Evolutionary conservation across 2,329 filamentous ascomycete genomes (phyloP).

Genomic region (Pseudogymnoascus sp.): DNA sequence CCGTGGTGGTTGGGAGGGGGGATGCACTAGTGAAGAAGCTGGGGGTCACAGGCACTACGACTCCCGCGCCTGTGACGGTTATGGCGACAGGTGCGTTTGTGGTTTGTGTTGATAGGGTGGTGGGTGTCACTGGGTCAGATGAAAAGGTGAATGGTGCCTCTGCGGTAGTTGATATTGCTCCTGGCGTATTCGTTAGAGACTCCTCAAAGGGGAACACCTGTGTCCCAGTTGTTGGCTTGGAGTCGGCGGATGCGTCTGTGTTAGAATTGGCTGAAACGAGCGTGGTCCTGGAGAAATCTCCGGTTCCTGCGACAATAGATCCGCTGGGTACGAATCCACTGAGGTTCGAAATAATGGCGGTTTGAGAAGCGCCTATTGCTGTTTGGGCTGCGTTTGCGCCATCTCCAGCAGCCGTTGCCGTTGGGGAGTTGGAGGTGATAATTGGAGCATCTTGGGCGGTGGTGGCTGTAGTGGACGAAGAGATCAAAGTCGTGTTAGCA

Average conservation of each 20-base stretch:
- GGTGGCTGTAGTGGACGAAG: neutral
- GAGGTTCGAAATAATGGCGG: neutral
- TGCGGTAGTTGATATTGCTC: neutral
- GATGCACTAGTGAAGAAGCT: neutral
- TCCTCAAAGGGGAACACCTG: neutral
- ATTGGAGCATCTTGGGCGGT: neutral
- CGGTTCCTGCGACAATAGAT: neutral
- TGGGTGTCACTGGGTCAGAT: neutral
- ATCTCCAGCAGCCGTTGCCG: conserved; percentile 10
- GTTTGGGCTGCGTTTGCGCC: neutral
- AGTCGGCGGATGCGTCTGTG: neutral
- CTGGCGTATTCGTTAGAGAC: neutral
- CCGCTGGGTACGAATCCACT: neutral
- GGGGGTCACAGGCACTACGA: neutral
- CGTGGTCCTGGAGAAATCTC: neutral
- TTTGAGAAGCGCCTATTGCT: neutral
- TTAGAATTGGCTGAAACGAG: neutral
- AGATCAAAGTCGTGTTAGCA: neutral
- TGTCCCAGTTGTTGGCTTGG: neutral
- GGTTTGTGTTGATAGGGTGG: neutral
- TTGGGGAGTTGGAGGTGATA: neutral
- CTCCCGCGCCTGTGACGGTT: neutral
- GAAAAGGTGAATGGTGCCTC: neutral
- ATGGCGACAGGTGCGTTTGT: neutral
- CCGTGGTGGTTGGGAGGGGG: neutral